phyloP scores from a whole-genome alignment of 352 stramenopile species.

The Globisporangium lucens region DNA sequence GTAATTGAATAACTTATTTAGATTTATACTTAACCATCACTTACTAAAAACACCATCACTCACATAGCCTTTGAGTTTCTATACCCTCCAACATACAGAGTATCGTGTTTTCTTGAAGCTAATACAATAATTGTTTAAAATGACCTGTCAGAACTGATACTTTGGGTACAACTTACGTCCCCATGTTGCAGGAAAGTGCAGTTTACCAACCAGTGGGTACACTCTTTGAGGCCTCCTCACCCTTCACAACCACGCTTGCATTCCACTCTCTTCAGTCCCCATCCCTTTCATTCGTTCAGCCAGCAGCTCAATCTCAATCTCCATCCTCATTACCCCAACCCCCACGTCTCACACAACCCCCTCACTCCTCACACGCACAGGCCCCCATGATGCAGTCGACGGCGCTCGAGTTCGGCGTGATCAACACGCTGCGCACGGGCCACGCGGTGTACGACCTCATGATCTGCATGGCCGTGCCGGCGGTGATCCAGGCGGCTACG shows the following conservation, averaged over 20 bases:
- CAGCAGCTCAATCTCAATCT: background rate
- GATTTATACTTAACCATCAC: background rate
- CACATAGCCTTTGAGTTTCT: background rate
- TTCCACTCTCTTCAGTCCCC: background rate
- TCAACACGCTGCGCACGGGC: constrained; percentile 52
- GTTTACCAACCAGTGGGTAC: background rate
- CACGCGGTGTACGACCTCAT: constrained; percentile 52
- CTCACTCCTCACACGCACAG: background rate
- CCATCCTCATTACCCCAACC: background rate
- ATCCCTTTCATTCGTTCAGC: too few species aligned
- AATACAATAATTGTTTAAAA: background rate
- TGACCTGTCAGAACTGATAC: background rate
- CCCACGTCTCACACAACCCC: background rate
- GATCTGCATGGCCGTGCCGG: constrained; percentile 52
- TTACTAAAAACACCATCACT: background rate
- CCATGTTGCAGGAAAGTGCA: background rate
- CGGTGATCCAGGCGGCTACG: constrained; percentile 43
- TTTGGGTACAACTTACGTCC: background rate
- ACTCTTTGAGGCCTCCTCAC: background rate
- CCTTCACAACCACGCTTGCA: background rate
- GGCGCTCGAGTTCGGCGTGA: constrained; percentile 43
- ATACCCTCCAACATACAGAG: background rate
- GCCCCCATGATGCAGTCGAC: constrained; percentile 20
- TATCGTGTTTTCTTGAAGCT: background rate
- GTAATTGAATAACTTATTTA: background rate